Base-by-base conservation (phyloP, 176 grass and related monocot species). In the Phyllostachys edulis region DNA sequence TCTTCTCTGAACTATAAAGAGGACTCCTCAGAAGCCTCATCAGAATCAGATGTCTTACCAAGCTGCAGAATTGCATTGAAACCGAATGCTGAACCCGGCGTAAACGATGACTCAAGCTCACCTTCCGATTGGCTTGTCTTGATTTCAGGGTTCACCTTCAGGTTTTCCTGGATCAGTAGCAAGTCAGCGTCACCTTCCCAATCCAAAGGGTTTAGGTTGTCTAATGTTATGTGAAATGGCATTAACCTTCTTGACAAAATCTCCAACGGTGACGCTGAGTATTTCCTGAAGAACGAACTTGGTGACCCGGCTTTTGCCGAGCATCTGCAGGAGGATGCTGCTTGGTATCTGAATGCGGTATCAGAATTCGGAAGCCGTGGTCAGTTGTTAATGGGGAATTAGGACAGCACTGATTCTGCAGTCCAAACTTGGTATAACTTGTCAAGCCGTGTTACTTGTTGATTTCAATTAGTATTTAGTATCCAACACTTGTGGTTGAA, bases 231-330 rank as follows among this genome's bases (percentile, higher is more conserved):
- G 41, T 73, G 61, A 62, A 87, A 40, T 78, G 49, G 17, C 46
- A 78, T 62, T 80, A 72, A 87, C 93, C 90, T 95, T 92, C 79
- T 90, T 88, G 20, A 90, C 83, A 45, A 88, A 95, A 32, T 92
- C 88, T 51, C 86, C 85, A 15, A 95, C 80, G 18, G 93, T 90
- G 40, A 89, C 80, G 50, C 88, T 90, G 40, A 94, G 79, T 84
- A 94, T 89, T 47, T 94, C 90, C 78, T 90, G 85, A 29, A 94
- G 88, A 61, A 92, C 80, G 66, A 94, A 94, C 56, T 92, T 94
- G 17, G 85, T 94, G 75, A 92, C 90, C 47, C 93, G 88, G 79
- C 89, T 89, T 86, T 73, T 92, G 46, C 93, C 93, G 11, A 95
- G 90, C 85, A 95, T 92, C 61, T 90, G 85, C 65, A 90, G 73